Evolutionary conservation across 371 early-diverging fungal species (phyloP), one percentile per base, ranked within the genome.

Genomic region (Mortierella polycephala): DNA sequence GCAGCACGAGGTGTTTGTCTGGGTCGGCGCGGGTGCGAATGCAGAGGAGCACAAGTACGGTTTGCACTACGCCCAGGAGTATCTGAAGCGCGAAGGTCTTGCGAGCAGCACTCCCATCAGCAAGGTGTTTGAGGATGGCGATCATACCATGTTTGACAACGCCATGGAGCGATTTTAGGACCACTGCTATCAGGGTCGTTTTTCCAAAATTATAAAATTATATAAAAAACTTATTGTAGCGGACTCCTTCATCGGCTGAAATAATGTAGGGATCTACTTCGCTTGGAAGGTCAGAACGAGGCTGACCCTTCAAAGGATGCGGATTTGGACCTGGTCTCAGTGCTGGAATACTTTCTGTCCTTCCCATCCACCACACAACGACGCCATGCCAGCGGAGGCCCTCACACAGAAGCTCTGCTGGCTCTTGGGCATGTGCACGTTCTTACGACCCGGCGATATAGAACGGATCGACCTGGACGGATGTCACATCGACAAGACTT

Each of bases 11-110:
- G 70, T 95, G 60, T 87, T 87, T 73, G 92, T 91, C 75, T 94
- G 92, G 92, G 92, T 94, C 62, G 95, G 96, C n/a, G 57, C 73
- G 5, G 63, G 83, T 11, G 89, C 93, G 16, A 86, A 84, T 51
- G 74, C 84, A 16, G 86, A 88, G 41, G 94, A 93, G 79, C 82
- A 86, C 57, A 75, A 66, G 45, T 62, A 80, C 53, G 90, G 90
- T 16, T 68, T 93, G 21, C 85, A 87, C 60, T 87, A 85, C 69
- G 92, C 92, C 13, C 86, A 91, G 59, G 82, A 86, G 47, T 90
- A 91, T 74, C 75, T 91, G 57, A 84, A 85, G 67, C 63, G 72
- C 13, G 62, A 82, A 23, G 81, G 81, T 44, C 83, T 88, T 44
- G 84, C 92, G 8, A 42, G 85, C 44, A 84, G 83, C 42, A 85